Evolutionary conservation across 2,329 filamentous ascomycete genomes (phyloP).

Genomic region (Pyrenochaeta sp.): DNA sequence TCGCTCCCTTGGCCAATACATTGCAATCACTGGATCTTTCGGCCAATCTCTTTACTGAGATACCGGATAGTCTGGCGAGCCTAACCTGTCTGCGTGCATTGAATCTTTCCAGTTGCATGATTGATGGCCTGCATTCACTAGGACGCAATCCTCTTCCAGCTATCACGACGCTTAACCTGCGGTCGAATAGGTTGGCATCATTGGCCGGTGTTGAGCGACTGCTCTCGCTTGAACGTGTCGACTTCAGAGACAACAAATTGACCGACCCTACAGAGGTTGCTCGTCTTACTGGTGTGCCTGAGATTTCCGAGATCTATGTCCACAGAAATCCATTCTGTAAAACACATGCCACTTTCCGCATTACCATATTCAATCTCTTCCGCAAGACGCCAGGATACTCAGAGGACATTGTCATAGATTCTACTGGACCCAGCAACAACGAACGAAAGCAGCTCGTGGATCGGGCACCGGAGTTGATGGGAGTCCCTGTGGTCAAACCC

Average conservation of each 20-base stretch:
- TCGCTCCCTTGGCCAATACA: conserved; percentile 84
- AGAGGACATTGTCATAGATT: conserved; percentile 90
- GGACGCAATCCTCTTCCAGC: conserved; percentile 86
- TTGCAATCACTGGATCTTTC: conserved; percentile 93
- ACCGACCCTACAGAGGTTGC: conserved; percentile 92
- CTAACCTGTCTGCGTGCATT: conserved; percentile 88
- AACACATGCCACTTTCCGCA: conserved; percentile 82
- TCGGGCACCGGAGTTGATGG: conserved; percentile 76
- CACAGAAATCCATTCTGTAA: conserved; percentile 90
- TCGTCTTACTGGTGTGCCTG: conserved; percentile 85
- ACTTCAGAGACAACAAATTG: conserved; percentile 88
- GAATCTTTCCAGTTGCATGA: conserved; percentile 97
- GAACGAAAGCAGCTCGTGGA: conserved; percentile 88
- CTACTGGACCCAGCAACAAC: conserved; percentile 79
- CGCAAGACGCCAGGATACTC: conserved; percentile 86
- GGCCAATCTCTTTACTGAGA: conserved; percentile 89
- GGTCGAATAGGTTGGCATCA: conserved; percentile 85
- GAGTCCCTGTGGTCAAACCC: conserved; percentile 79
- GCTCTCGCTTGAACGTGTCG: conserved; percentile 85
- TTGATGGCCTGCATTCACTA: conserved; percentile 88
- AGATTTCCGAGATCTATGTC: conserved; percentile 92
- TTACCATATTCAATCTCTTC: conserved; percentile 96
- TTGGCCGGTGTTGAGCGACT: conserved; percentile 90
- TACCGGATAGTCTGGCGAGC: conserved; percentile 87
- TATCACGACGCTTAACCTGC: conserved; percentile 90